Evolutionary conservation across 495 filamentous ascomycete genomes (phyloP).

Genomic region (Trichoderma asperelloides): DNA sequence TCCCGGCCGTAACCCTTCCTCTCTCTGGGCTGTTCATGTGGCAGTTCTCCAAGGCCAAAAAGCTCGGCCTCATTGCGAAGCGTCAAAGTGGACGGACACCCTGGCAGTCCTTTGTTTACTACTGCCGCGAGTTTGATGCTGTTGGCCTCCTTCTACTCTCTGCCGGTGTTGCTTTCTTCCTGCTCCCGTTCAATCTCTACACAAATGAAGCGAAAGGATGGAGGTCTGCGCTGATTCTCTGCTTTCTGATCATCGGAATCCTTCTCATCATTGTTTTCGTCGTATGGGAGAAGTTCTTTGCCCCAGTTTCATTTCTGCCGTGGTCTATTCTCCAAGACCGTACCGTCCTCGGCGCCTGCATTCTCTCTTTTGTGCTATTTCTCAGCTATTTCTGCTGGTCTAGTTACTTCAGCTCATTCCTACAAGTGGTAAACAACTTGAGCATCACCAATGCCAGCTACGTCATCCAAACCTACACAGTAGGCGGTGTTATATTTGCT

Average conservation of each 20-base stretch:
- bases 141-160: constrained; percentile 49
- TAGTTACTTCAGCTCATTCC: constrained; percentile 55
- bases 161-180: constrained; percentile 51
- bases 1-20: constrained; percentile 46
- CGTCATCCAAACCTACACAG: constrained; percentile 56
- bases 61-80: constrained; percentile 38
- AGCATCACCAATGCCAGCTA: constrained; percentile 49
- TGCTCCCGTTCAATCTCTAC: constrained; percentile 52
- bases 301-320: constrained; percentile 51
- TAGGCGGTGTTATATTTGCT: constrained; percentile 56
- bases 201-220: constrained; percentile 32
- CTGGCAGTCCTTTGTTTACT: constrained; percentile 41
- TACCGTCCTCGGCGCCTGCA: constrained; percentile 54
- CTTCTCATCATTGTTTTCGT: constrained; percentile 47
- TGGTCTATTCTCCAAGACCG: constrained; percentile 53
- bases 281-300: constrained; percentile 48
- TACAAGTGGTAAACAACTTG: constrained; percentile 60
- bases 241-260: constrained; percentile 49
- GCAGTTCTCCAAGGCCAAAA: constrained; percentile 51
- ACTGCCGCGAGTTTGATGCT: constrained; percentile 51
- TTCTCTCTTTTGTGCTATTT: constrained; percentile 44
- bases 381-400: constrained; percentile 62
- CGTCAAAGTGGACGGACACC: constrained; percentile 37
- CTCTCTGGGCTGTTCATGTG: constrained; percentile 44
- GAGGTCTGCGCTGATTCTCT: constrained; percentile 43